Base-by-base conservation (phyloP, 1,139 yeast genomes). In the Casaregolazyma suthepensis region DNA sequence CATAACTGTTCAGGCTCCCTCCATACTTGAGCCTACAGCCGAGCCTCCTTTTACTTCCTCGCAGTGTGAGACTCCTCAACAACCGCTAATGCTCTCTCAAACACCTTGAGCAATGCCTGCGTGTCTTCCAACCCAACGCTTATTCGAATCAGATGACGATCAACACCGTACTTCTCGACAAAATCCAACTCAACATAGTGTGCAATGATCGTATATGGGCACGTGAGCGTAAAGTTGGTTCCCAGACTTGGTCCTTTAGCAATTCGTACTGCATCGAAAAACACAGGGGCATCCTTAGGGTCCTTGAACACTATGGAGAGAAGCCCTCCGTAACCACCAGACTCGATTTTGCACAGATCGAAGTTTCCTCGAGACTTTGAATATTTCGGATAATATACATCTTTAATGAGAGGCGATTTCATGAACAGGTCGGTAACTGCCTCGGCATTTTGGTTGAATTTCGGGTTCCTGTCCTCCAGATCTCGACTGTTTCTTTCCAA, bases 161-260 rank as follows among this genome's bases (percentile, higher is more conserved):
- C 96, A 29, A 93, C 90, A 2, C 96, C 97, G 83, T 88, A 90
- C 62, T 83, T 75, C 54, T 79, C 87, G 22, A 87, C 85, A 67
- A 85, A 91, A 57, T 88, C 95, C 56, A 90, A 72, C 67, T 91
- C 98, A 50, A 75, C 77, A 67, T 83, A 91, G 69, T 93, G 97
- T 0, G 97, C 97, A 57, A 93, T 76, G 48, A 93, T 80, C 2
- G 96, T 80, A 69, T 93, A 93, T 7, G 98, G 98, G 65, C 96
- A 89, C 3, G 89, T 91, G 63, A 91, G 75, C 0, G 98, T 89
- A 72, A 90, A 89, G 69, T 89, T 93, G 0, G 98, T 90, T 4
- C 98, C 98, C 61, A 93, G 76, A 17, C 96, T 87, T 3, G 98
- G 98, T 2, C 98, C 98, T 69, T 93, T 93, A 58, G 93, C 88